Evolutionary conservation across 306 rosid genomes (phyloP).

Genomic region (Acacia melanoxylon): DNA sequence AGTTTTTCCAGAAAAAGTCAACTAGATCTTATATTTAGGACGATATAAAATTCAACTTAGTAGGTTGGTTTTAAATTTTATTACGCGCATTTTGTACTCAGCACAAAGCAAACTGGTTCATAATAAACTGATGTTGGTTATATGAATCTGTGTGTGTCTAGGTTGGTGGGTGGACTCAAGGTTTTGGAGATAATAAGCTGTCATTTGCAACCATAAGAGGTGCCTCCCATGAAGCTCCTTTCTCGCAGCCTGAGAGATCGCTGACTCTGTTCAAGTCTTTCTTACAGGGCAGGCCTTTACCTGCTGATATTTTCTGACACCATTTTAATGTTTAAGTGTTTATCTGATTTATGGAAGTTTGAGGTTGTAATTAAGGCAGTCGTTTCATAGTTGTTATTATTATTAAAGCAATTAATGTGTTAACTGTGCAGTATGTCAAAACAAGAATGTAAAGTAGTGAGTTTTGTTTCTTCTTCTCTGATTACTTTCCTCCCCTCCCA

Average conservation of each 20-base stretch:
- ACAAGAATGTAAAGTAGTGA: slow-evolving; percentile 8
- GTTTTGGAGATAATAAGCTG: slow-evolving; percentile 69
- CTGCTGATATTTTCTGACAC: slow-evolving; percentile 55
- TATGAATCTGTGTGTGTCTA: slow-evolving; percentile 28
- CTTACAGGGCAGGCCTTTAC: slow-evolving; percentile 63
- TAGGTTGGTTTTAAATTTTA: no score
- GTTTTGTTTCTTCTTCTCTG: background rate
- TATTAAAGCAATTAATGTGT: slow-evolving; percentile 27
- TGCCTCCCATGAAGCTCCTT: slow-evolving; percentile 95
- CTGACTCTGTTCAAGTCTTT: slow-evolving; percentile 78
- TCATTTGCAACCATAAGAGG: slow-evolving; percentile 94
- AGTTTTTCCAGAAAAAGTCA: no score
- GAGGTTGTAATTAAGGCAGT: slow-evolving; percentile 44
- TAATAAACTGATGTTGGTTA: slow-evolving; percentile 15
- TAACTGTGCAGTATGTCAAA: slow-evolving; percentile 26
- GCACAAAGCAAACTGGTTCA: background rate
- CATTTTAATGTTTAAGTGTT: slow-evolving; percentile 23
- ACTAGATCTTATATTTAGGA: no score
- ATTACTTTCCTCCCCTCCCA: background rate
- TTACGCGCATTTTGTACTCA: background rate
- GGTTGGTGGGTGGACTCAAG: slow-evolving; percentile 99
- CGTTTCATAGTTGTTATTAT: slow-evolving; percentile 10
- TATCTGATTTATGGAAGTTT: background rate
- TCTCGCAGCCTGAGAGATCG: slow-evolving; percentile 95
- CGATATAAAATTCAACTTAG: no score